Conservation (phyloP, 2,329 filamentous ascomycete genomes). For the Tolypocladium endophyticum region DNA sequence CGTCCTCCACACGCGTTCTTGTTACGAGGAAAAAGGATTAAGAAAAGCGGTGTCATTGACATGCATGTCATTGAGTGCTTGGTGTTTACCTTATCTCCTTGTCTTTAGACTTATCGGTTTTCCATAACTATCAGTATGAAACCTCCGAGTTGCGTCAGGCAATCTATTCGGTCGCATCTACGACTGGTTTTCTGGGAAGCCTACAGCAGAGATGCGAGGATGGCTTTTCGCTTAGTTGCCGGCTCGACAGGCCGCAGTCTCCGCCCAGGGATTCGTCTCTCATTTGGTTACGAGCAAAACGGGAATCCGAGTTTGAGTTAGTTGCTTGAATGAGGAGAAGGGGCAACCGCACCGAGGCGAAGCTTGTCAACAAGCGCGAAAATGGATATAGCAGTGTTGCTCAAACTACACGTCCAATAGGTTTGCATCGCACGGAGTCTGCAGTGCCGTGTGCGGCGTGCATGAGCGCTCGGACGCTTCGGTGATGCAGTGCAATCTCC, state of each 20-base stretch:
- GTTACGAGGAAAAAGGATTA: not conserved
- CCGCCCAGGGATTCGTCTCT: not conserved
- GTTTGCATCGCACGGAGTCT: not conserved
- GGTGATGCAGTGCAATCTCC: not conserved
- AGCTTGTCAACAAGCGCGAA: not conserved
- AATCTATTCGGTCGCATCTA: not conserved
- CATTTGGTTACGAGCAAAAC: not conserved
- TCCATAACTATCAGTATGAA: no score
- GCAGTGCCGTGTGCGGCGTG: not conserved
- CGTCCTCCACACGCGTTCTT: no score
- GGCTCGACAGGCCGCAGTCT: not conserved
- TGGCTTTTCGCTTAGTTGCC: not conserved
- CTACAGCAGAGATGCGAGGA: not conserved
- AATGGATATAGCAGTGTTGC: no score
- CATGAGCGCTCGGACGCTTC: not conserved
- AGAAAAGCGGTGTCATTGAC: not conserved
- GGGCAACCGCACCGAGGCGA: not conserved
- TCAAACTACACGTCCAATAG: not conserved
- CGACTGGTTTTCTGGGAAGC: not conserved
- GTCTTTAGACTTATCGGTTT: no score
- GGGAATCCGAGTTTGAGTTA: not conserved
- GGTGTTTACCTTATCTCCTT: no score
- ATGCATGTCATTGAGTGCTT: no score
- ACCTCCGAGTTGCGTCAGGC: not conserved
- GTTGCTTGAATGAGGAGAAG: not conserved